A percentile compares a stretch with the other conserved stretches of the same genome.
Conservation (phyloP, 2,329 filamentous ascomycete species). For the Hypoxylon sp. region DNA sequence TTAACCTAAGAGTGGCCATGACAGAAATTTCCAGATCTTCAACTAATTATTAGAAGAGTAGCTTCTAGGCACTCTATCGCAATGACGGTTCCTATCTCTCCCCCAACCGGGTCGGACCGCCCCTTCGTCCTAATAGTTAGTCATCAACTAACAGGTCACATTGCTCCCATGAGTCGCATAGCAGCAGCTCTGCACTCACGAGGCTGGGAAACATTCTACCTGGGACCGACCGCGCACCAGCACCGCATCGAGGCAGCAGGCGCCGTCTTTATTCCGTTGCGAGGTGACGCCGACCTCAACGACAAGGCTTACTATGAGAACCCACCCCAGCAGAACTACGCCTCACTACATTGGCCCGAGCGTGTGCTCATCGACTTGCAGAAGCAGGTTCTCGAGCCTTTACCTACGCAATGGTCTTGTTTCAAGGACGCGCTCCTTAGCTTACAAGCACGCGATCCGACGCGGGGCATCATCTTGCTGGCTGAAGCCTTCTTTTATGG, state of each 20-base stretch:
- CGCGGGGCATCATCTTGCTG: conserved; percentile 51
- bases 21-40: neutral
- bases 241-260: conserved; percentile 55
- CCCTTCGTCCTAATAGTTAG: conserved; percentile 55
- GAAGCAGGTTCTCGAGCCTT: conserved; percentile 53
- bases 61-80: neutral
- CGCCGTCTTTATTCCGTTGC: conserved; percentile 55
- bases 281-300: conserved; percentile 55
- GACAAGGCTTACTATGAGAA: conserved; percentile 54
- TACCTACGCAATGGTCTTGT: conserved; percentile 56
- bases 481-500: conserved; percentile 58
- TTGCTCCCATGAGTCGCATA: conserved; percentile 57
- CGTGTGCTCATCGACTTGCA: conserved; percentile 55
- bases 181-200: conserved; percentile 52
- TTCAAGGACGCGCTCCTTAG: conserved; percentile 50
- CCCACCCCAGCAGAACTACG: conserved; percentile 48
- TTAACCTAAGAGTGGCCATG: neutral
- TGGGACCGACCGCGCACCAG: conserved; percentile 56
- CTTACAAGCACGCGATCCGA: conserved; percentile 45
- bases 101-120: conserved; percentile 1
- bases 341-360: conserved; percentile 48
- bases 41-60: neutral
- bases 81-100: conserved; percentile 8
- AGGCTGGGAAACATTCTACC: conserved; percentile 55
- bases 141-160: conserved; percentile 58